Conservation (phyloP, 2,329 filamentous ascomycete genomes). For the Neofusicoccum kwambonambiense region DNA sequence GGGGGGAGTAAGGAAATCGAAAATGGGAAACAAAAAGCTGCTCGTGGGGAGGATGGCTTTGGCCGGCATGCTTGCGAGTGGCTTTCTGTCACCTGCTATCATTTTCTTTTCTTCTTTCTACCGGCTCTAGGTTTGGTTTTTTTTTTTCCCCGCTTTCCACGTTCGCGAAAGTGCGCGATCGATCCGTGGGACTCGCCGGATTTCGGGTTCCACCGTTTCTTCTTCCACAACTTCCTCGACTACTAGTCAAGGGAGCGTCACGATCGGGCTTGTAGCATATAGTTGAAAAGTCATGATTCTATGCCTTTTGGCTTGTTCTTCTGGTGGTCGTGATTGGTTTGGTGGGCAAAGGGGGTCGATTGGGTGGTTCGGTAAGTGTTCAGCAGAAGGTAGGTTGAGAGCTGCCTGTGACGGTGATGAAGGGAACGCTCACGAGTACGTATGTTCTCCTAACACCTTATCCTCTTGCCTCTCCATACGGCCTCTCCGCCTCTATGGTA, state of each 20-base stretch:
- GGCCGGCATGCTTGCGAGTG: neutral
- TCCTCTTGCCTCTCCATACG: neutral
- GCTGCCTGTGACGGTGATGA: no score
- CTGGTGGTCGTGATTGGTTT: neutral
- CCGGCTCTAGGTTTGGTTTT: neutral
- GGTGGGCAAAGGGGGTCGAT: neutral
- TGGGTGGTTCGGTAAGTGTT: no score
- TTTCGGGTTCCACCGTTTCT: neutral
- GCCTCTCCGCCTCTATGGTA: neutral
- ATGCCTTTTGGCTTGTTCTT: neutral
- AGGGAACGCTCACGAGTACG: no score
- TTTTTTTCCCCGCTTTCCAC: neutral
- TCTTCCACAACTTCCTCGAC: neutral
- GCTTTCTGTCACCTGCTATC: neutral
- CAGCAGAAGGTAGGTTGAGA: no score
- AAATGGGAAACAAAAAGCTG: neutral
- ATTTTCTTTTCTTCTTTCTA: neutral
- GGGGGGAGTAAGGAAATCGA: neutral
- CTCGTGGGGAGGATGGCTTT: neutral
- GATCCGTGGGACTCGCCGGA: neutral
- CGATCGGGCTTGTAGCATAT: neutral
- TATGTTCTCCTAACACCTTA: no score
- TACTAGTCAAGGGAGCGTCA: neutral
- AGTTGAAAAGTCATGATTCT: conserved; percentile 4
- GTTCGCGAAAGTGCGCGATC: neutral